These are phyloP conservation scores for Hypomontagnella monticulosa DNA, from an alignment of 495 filamentous ascomycete species.

Conservation along the genomic window DNA sequence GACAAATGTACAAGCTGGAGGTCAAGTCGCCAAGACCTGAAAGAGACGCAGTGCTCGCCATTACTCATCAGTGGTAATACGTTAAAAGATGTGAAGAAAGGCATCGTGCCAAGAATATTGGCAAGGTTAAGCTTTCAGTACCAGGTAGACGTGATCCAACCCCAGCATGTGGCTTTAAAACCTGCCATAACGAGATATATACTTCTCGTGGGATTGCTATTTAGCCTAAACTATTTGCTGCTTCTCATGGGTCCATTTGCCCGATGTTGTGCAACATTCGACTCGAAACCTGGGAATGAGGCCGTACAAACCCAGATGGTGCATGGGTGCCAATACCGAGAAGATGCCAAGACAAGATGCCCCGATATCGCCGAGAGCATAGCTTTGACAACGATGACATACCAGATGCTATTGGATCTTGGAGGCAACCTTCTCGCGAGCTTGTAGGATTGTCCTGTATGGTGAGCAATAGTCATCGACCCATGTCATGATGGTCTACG, in stretches of 20 bases:
- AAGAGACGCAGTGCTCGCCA: neutral
- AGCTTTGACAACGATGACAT: neutral
- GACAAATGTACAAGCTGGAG: neutral
- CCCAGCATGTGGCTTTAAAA: conserved; percentile 20
- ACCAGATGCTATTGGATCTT: neutral
- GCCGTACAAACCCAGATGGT: neutral
- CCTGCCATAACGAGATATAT: conserved; percentile 11
- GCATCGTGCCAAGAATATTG: conserved; percentile 16
- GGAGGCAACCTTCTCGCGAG: conserved; percentile 10
- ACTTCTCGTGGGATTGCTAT: neutral
- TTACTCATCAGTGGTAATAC: neutral
- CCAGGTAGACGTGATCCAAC: conserved; percentile 12
- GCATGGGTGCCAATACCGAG: neutral
- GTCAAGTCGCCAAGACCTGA: neutral
- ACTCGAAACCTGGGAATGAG: neutral
- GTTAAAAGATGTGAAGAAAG: neutral
- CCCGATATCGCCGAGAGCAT: conserved; percentile 9
- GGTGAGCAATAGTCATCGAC: conserved; percentile 6
- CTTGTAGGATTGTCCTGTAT: neutral
- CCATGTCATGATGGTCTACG: conserved; percentile 3
- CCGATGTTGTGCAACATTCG: conserved; percentile 1
- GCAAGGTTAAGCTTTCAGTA: conserved; percentile 17
- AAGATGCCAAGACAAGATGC: conserved; percentile 24
- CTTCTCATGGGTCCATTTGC: conserved; percentile 12
- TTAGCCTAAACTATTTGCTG: conserved; percentile 26